Conservation (phyloP, 441 rosid species). For the Brassica hybrid region DNA sequence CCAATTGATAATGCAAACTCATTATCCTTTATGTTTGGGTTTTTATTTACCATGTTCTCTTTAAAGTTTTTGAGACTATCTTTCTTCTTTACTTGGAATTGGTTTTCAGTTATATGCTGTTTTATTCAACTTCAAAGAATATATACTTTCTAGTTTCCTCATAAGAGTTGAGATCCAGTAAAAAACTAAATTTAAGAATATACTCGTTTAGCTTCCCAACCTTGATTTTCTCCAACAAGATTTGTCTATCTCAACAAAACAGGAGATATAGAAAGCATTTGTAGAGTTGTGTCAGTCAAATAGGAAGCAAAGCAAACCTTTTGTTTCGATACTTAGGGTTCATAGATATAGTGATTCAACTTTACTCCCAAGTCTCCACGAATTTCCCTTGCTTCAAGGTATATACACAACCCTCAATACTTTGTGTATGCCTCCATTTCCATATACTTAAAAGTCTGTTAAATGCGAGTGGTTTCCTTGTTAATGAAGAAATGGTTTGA, state of each 20-base stretch:
- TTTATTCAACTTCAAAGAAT: neutral
- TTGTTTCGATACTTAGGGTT: neutral
- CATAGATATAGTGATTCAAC: neutral
- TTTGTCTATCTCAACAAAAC: neutral
- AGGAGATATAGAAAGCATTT: neutral
- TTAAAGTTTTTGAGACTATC: slow-evolving; percentile 22
- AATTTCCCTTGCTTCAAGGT: slow-evolving; percentile 5
- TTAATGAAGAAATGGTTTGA: neutral
- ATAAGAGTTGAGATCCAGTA: neutral
- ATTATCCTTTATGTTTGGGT: neutral
- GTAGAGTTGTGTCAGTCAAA: neutral
- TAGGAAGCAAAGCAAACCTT: neutral
- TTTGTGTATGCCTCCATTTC: neutral
- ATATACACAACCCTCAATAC: slow-evolving; percentile 6
- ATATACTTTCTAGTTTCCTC: neutral
- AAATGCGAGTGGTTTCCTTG: neutral
- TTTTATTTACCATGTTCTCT: neutral
- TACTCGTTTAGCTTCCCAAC: neutral
- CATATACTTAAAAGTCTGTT: neutral
- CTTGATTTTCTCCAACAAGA: slow-evolving; percentile 28
- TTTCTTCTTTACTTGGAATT: neutral
- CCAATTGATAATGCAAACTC: slow-evolving; percentile 20
- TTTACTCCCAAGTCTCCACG: neutral
- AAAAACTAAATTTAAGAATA: neutral
- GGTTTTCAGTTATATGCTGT: neutral